A percentile compares a stretch with the other conserved stretches of the same genome.
phyloP scores from a whole-genome alignment of 305 asterid species.

The Fraxinus baroniana region DNA sequence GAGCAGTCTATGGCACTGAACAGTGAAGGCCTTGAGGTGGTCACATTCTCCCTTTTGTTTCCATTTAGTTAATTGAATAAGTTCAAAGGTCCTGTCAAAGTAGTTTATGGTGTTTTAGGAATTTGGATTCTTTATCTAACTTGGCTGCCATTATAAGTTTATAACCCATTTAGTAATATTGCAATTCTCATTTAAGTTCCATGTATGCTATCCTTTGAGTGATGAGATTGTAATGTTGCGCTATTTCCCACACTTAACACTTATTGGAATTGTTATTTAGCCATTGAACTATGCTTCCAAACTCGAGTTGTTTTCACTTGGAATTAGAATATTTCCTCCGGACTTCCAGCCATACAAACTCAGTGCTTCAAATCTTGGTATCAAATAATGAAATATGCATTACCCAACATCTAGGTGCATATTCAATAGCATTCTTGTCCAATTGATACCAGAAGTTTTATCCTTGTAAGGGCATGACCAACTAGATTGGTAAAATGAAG shows the following conservation, averaged over 20 bases:
- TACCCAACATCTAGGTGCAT: not conserved
- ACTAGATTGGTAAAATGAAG: not conserved
- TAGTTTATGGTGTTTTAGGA: not conserved
- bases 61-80: not conserved
- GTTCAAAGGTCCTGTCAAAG: not conserved
- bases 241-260: not conserved
- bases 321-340: not conserved
- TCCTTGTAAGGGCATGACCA: not conserved
- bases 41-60: conserved; percentile 16
- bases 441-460: not conserved
- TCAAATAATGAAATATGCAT: not conserved
- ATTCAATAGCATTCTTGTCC: not conserved
- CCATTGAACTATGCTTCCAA: not conserved
- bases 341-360: not conserved
- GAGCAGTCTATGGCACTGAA: conserved; percentile 85
- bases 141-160: not conserved
- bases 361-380: not conserved
- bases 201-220: not conserved
- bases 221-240: not conserved
- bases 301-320: not conserved
- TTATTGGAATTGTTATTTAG: not conserved
- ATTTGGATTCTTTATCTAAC: not conserved
- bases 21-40: conserved; percentile 97
- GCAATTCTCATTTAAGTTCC: not conserved
- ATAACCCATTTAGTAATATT: not conserved